Percentiles rank a stretch among this genome's conserved stretches.
These are phyloP conservation scores for Nicotiana attenuata DNA, from an alignment of 257 asterid species.

Conservation along the genomic window DNA sequence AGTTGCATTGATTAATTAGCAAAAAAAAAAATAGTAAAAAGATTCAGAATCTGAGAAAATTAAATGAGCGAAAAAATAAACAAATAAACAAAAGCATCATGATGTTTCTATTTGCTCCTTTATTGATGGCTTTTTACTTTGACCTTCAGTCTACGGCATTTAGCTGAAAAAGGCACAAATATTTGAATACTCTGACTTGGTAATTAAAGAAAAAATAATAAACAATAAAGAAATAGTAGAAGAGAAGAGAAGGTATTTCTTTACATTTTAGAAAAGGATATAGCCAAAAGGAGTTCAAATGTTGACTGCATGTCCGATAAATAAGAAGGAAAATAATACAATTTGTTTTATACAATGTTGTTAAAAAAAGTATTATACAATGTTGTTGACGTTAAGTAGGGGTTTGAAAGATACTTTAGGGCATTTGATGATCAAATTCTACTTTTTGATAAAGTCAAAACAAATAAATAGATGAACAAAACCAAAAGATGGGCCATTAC, in stretches of 20 bases:
- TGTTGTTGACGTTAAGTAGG: not conserved
- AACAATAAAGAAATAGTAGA: not conserved
- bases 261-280: not conserved
- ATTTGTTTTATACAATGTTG: not conserved
- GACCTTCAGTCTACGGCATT: not conserved
- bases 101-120: not conserved
- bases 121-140: not conserved
- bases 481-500: not conserved
- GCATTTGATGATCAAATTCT: not conserved
- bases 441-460: not conserved
- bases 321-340: not conserved
- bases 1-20: too few species aligned
- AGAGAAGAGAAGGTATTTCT: not conserved
- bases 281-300: not conserved
- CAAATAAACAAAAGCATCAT: not conserved
- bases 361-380: not conserved
- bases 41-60: too few species aligned
- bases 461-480: not conserved
- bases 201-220: not conserved
- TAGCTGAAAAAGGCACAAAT: not conserved
- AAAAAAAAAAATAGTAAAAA: too few species aligned
- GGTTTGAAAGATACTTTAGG: not conserved
- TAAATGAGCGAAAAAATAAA: too few species aligned
- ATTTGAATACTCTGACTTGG: not conserved
- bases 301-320: not conserved